Evolutionary conservation across 1,284 basidiomycete species (phyloP), one percentile per base, ranked within the genome.

Genomic region (Irpex sp.): DNA sequence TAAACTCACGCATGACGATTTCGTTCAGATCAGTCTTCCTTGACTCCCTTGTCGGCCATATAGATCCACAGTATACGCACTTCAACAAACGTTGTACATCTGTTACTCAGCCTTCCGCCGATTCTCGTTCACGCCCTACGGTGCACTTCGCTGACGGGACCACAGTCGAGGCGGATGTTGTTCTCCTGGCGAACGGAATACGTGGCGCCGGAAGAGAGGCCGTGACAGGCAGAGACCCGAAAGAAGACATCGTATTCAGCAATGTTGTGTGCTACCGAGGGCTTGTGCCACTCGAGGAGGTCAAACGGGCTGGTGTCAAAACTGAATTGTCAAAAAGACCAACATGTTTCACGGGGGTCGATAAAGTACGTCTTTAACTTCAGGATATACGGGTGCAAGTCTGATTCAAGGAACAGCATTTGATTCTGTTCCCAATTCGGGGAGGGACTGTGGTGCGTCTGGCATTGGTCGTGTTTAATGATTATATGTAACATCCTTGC

Each of bases 171-270:
- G 72, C 81, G 6, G 82, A 83, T 60, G 67, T 84, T 5, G 73
- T 85, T 26, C 72, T 85, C 58, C 82, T 81, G 6, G 78, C 81
- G 4, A 83, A 85, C 66, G 82, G 82, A 0, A 79, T 85, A 59
- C 78, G 74, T 63, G 84, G 82, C 60, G 69, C 68, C 1, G 71
- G 78, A 13, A 78, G 83, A 40, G 65, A 65, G 9, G 52, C 59
- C 34, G 75, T 75, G 31, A 74, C 81, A 19, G 70, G 76, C 13
- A 71, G 70, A 31, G 67, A 68, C 21, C 64, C 63, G 3, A 67
- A 65, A 11, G 66, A 67, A 9, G 60, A 68, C 40, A 71, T 79
- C 15, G 70, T 70, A 13, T 83, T 77, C 65, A 78, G 78, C 7
- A 79, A 81, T 59, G 77, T 75, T 3, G 71, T 74, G 38, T 79